Base-by-base conservation (phyloP, 352 stramenopile genomes). In the Pythium volutum region DNA sequence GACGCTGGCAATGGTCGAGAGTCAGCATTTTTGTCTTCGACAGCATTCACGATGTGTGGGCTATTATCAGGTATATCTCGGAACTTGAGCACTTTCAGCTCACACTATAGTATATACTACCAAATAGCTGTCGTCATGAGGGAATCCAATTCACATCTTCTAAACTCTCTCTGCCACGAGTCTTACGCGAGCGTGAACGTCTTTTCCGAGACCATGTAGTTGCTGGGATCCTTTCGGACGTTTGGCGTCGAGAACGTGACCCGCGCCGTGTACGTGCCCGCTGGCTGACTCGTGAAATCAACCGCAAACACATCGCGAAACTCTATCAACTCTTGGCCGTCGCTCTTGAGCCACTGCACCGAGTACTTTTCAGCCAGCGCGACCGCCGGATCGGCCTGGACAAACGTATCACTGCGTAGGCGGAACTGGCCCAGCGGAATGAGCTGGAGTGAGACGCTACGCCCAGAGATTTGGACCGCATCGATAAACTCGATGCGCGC, bases 401-500 rank as follows among this genome's bases (percentile, higher is more conserved):
- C 33, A 48, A 77, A 77, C 29, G 41, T 55, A 52, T 77, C 70
- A 20, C 57, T 68, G 0, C 36, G 42, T 1, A 61, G 39, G 27
- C 70, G 70, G 36, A 73, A 42, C 45, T 74, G 70, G 4, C 36
- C 70, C 4, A 77, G 49, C 38, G 66, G 66, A 31, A 77, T 74
- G n/a, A 77, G 51, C 59, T 74, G 58, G 31, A 74, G 48, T 45
- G 41, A 57, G n/a, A 52, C 66, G 3, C 26, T 59, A 6, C 50
- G 52, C 10, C 62, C 66, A 2, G 56, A 43, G 29, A 76, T 61
- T 0, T 60, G 50, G 2, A 77, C 62, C 34, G 60, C 51, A 53
- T 77, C 66, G 48, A 77, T 77, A 45, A 76, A 66, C 58, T 70
- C 59, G 50, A 76, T 48, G 10, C 70, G 70, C 39, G 52, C 55